Conservation (phyloP, 176 grass and related monocot genomes). For the Avena insularis region DNA sequence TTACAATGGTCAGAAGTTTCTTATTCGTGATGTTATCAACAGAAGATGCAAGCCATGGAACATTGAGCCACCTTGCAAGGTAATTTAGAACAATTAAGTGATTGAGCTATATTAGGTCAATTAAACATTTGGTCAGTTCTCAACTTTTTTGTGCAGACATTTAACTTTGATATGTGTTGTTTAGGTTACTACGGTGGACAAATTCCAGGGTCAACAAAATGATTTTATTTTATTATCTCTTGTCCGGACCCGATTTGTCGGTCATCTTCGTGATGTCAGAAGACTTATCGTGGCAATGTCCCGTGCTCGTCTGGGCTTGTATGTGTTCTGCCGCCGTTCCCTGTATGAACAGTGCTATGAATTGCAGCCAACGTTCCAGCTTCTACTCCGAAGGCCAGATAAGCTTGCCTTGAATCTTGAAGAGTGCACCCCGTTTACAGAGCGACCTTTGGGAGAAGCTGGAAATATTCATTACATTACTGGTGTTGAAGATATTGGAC, state of each 20-base stretch:
- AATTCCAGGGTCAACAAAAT: conserved; percentile 99
- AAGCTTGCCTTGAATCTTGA: conserved; percentile 85
- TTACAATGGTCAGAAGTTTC: conserved; percentile 97
- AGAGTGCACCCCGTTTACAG: conserved; percentile 81
- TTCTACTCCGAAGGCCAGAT: conserved; percentile 84
- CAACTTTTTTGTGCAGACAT: conserved; percentile 35
- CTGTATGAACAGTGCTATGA: conserved; percentile 97
- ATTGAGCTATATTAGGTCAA: conserved; percentile 36
- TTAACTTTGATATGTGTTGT: conserved; percentile 29
- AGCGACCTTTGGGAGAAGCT: conserved; percentile 64
- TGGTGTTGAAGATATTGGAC: conserved; percentile 77
- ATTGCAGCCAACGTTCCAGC: conserved; percentile 91
- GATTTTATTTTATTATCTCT: conserved; percentile 98
- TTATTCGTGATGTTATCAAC: conserved; percentile 98
- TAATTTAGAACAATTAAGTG: conserved; percentile 42
- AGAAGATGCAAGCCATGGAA: conserved; percentile 84
- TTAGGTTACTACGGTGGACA: conserved; percentile 91
- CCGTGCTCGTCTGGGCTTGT: conserved; percentile 85
- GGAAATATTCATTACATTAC: conserved; percentile 69
- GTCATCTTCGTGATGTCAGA: conserved; percentile 95
- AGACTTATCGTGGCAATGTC: conserved; percentile 97
- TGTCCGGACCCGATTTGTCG: conserved; percentile 92
- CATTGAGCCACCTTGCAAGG: conserved; percentile 94
- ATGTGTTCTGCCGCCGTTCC: conserved; percentile 81
- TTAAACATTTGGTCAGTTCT: conserved; percentile 14